Conservation (phyloP, 2,329 filamentous ascomycete species). For the Pseudogymnoascus pannorum region DNA sequence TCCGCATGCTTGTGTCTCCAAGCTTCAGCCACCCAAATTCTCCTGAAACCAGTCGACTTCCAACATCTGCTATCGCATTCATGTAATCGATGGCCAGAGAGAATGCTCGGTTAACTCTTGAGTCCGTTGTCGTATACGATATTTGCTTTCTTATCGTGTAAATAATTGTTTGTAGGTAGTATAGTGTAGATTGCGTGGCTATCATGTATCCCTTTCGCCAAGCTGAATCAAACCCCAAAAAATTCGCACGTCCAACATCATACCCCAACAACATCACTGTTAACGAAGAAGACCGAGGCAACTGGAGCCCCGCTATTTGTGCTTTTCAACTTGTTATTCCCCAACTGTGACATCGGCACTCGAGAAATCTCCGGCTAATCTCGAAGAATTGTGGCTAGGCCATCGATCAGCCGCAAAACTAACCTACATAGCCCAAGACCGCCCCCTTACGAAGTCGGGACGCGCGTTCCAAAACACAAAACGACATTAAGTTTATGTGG, state of each 20-base stretch:
- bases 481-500: neutral
- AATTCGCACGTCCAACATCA: neutral
- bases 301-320: neutral
- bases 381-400: neutral
- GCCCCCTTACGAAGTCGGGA: neutral
- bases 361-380: neutral
- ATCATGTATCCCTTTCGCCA: too few relatives aligned
- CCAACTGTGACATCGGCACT: neutral
- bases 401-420: neutral
- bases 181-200: too few relatives aligned
- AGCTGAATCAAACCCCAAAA: too few relatives aligned
- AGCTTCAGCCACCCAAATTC: neutral
- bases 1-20: neutral
- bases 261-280: neutral
- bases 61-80: neutral
- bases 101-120: neutral
- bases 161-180: neutral
- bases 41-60: neutral
- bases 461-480: conserved; percentile 1
- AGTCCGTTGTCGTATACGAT: neutral
- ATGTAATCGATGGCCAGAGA: neutral
- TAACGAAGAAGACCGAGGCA: neutral
- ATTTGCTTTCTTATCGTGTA: neutral
- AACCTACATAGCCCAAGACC: neutral
- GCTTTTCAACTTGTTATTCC: neutral